Base-by-base conservation (phyloP, 2,329 filamentous ascomycete genomes). In the Cadophora sp. region DNA sequence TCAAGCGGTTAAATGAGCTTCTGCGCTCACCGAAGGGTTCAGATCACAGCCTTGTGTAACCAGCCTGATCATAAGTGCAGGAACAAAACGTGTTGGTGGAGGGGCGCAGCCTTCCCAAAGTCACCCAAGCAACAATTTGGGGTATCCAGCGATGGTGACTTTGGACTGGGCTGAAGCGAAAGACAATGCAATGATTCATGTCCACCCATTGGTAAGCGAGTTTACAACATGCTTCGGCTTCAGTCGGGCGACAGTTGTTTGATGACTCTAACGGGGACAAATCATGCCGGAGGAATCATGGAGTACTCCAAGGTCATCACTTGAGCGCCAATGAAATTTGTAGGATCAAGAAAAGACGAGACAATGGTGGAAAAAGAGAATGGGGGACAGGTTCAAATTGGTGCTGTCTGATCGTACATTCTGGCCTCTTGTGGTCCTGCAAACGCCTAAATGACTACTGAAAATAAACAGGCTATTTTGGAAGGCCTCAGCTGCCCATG, bases 401-500 rank as follows among this genome's bases (percentile, higher is more conserved):
- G 24, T 16, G 18, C 30, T 30, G 4, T 53, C 8, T 53, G 9
- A 48, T 33, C 50, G 16, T 53, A n/a, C 27, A 53, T 18, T 33
- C 9, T 30, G 4, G 11, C 36, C 36, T 8, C 16, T 6, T n/a
- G 13, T 45, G 14, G 43, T 45, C 8, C n/a, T 7, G n/a, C 16
- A 45, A 20, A 18, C n/a, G 43, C 16, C n/a, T 4, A 45, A 18
- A 7, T 45, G 43, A 45, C 16, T 20, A n/a, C n/a, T 45, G n/a
- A 48, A 13, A 13, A n/a, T 9, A 22, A 22, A 1, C 20, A 33
- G 27, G 9, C 18, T 11, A 14, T 24, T 0, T 3, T 7, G 9
- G n/a, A 20, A 24, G 36, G 22, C 1, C 39, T 68, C 45, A 70
- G 22, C 60, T 64, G 71, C 87, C 86, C 78, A 89, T 76, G 3